Conservation (phyloP, 768 basidiomycete genomes). For the Xerocomellus intermedius region DNA sequence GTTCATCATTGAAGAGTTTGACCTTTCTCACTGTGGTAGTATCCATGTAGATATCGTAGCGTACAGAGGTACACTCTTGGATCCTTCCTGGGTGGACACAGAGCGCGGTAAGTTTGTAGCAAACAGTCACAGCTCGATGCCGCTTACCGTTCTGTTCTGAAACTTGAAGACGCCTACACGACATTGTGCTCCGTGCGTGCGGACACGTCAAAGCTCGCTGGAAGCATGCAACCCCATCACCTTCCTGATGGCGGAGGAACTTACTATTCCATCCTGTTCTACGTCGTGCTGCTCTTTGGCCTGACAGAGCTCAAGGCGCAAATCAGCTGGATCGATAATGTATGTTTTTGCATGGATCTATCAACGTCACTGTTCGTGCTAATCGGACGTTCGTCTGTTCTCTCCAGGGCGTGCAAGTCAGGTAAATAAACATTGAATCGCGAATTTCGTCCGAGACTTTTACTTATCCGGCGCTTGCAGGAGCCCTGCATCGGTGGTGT, state of each 20-base stretch:
- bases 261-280: conserved; percentile 15
- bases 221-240: conserved; percentile 8
- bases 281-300: conserved; percentile 49
- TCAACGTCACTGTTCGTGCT: background rate
- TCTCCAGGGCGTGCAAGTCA: conserved; percentile 36
- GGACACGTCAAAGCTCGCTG: conserved; percentile 11
- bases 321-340: conserved; percentile 43
- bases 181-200: conserved; percentile 10
- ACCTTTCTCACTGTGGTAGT: conserved; percentile 11
- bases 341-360: conserved; percentile 28
- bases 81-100: conserved; percentile 7
- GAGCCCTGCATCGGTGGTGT: conserved; percentile 29
- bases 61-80: conserved; percentile 3
- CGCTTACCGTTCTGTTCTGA: background rate
- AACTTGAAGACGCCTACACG: conserved; percentile 5
- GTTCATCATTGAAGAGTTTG: conserved; percentile 14
- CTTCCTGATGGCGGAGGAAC: conserved; percentile 10
- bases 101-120: conserved; percentile 8
- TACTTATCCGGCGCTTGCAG: conserved; percentile 4
- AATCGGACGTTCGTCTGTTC: background rate
- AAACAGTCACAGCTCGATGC: background rate
- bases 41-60: conserved; percentile 17
- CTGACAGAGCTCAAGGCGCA: conserved; percentile 52
- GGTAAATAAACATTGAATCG: conserved; percentile 15
- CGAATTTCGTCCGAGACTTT: background rate